Conservation (phyloP, 2,329 filamentous ascomycete species). For the Cytospora piceicola region DNA sequence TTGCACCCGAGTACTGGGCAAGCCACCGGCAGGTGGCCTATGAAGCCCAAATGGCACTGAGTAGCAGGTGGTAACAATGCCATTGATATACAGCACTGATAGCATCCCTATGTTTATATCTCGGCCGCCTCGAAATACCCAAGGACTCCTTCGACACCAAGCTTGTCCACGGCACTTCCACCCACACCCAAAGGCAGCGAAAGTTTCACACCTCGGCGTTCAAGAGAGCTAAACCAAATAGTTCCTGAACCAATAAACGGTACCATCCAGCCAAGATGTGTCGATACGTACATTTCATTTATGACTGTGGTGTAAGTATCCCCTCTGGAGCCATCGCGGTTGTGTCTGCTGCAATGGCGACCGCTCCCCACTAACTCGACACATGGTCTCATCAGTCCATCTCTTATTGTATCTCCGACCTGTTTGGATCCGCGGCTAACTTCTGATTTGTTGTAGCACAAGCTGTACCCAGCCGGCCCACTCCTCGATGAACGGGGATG, state of each 20-base stretch:
- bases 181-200: background rate
- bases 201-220: background rate
- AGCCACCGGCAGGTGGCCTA: background rate
- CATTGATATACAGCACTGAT: background rate
- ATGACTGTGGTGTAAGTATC: conserved; percentile 21
- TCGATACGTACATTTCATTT: background rate
- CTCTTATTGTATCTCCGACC: background rate
- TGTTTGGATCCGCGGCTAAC: background rate
- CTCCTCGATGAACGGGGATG: conserved; percentile 8
- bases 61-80: background rate
- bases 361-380: background rate
- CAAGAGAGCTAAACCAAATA: background rate
- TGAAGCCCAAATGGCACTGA: background rate
- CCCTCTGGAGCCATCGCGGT: too few relatives aligned
- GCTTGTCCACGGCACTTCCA: background rate
- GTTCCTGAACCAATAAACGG: fast-evolving
- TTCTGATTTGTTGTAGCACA: background rate
- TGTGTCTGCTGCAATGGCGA: background rate
- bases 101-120: background rate
- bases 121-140: background rate
- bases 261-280: background rate
- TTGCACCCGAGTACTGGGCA: background rate
- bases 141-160: background rate
- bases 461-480: background rate
- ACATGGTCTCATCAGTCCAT: background rate